These are phyloP conservation scores for Triticum turgidum DNA, from an alignment of 176 grass and related monocot genomes.

Conservation along the genomic window DNA sequence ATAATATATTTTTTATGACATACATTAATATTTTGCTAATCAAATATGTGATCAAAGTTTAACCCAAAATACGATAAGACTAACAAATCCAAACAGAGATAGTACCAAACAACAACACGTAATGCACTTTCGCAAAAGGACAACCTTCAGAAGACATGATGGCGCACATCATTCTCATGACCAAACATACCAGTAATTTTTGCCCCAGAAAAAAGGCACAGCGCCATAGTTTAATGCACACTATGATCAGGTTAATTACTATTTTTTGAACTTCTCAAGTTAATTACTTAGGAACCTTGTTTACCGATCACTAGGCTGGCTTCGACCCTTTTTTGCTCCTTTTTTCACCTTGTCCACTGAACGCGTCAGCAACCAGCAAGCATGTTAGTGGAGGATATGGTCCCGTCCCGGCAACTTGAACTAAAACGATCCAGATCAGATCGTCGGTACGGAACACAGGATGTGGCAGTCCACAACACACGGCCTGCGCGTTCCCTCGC, in stretches of 20 bases:
- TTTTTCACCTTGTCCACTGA: background rate
- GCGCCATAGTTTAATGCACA: background rate
- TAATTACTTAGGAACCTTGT: background rate
- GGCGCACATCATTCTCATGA: constrained; percentile 8
- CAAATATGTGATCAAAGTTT: too few species aligned
- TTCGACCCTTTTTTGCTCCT: background rate
- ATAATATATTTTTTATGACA: too few species aligned
- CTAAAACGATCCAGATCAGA: constrained; percentile 31
- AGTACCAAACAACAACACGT: background rate
- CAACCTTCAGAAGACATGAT: background rate
- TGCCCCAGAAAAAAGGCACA: background rate
- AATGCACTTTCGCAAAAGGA: too few species aligned
- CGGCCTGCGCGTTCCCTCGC: constrained; percentile 17
- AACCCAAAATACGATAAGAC: too few species aligned
- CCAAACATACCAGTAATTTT: background rate
- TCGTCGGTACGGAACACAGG: constrained; percentile 21
- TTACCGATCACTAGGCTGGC: background rate
- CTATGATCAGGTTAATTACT: background rate
- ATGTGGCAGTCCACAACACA: constrained; percentile 26
- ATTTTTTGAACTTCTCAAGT: background rate
- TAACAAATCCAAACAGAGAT: too few species aligned
- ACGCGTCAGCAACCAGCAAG: background rate
- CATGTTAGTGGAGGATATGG: background rate
- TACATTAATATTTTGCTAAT: too few species aligned
- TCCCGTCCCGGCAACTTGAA: constrained; percentile 11